Base-by-base conservation (phyloP, 2,329 filamentous ascomycete species). In the Neofusicoccum sp. region DNA sequence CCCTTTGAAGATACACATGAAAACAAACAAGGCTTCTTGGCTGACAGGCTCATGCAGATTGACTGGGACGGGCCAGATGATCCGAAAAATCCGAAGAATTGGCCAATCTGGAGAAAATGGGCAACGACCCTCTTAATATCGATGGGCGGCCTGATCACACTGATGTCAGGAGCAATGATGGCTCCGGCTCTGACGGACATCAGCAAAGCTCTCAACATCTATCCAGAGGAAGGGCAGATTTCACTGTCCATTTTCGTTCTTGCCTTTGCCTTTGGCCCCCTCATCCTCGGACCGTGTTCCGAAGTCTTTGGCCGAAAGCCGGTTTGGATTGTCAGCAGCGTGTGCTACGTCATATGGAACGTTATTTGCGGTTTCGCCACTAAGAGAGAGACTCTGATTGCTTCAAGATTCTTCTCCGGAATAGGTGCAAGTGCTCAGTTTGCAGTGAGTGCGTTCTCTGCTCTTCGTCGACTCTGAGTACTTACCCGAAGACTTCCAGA, bases 311-410 rank as follows among this genome's bases (percentile, higher is more conserved):
- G 72, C 2, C 62, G 70, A 1, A 52, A 66, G 52, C 62, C 44
- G 5, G 63, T 72, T 2, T 49, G 70, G 33, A 68, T 71, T 45
- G 67, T 58, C 3, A 67, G 66, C 8, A 70, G 68, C 41, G 52
- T 70, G 0, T 73, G 69, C 69, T 74, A 70, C 47, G 52, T 72
- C 1, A 56, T 69, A 2, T 74, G 67, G 66, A 74, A 73, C 34
- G 64, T 71, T 22, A 66, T 66, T 3, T 73, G 70, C 41, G 71
- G 69, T 1, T 71, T 72, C 61, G 68, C 70, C 1, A 68, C 66
- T 12, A 67, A 63, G 6, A 70, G 71, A n/a, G 66, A 68, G 6
- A 45, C 67, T 3, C 50, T 73, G 11, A 68, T 73, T 61, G 68
- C 68, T 2, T 61, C 65, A 6, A 64, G 71, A 8, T 70, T 73